These are phyloP conservation scores for Fusarium globosum DNA, from an alignment of 2,329 filamentous ascomycete species.

Conservation along the genomic window DNA sequence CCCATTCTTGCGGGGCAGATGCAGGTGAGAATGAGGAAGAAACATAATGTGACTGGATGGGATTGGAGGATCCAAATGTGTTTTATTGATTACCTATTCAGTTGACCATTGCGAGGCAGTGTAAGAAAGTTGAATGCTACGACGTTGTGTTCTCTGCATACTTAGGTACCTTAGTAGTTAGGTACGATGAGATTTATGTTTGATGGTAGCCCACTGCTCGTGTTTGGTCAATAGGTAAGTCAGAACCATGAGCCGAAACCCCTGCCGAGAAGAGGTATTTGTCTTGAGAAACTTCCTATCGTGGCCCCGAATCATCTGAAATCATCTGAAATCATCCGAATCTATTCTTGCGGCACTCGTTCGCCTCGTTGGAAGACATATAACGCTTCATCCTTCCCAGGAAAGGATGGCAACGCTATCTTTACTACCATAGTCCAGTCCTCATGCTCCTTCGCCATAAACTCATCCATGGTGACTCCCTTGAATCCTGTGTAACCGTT, in stretches of 20 bases:
- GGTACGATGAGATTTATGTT: neutral
- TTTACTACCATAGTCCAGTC: slow-evolving; percentile 71
- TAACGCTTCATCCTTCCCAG: slow-evolving; percentile 80
- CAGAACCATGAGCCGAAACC: neutral
- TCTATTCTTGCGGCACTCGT: slow-evolving; percentile 47
- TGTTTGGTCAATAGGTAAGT: neutral
- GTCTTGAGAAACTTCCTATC: too few relatives aligned
- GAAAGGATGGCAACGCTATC: slow-evolving; percentile 77
- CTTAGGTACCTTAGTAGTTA: neutral
- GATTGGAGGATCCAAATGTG: neutral
- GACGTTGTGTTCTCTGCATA: neutral
- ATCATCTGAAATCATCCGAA: neutral
- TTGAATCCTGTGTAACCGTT: slow-evolving; percentile 80
- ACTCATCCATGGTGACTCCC: slow-evolving; percentile 72
- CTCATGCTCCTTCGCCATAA: slow-evolving; percentile 67
- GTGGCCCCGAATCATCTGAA: neutral
- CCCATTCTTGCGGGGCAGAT: slow-evolving; percentile 21
- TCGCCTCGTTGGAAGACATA: slow-evolving; percentile 71
- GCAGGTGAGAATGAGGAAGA: slow-evolving; percentile 1
- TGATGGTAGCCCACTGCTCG: neutral
- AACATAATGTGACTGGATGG: slow-evolving; percentile 4
- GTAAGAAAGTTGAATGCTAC: neutral
- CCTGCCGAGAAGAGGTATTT: neutral
- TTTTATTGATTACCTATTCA: neutral
- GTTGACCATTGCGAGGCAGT: slow-evolving; percentile 4